Evolutionary conservation across 1,139 yeast genomes (phyloP).

Genomic region (Pichia sp.): DNA sequence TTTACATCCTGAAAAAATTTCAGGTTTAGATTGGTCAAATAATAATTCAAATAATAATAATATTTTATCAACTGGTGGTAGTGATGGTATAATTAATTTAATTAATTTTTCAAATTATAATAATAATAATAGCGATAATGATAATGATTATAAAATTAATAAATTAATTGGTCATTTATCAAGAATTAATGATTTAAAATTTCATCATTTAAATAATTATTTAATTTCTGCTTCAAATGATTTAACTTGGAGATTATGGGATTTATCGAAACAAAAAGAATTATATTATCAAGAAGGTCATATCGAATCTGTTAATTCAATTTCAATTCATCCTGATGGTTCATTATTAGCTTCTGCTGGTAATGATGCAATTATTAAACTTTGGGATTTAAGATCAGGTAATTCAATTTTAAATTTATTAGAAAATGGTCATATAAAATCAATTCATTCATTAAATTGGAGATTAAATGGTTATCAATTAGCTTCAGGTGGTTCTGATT

Average conservation of each 20-base stretch:
- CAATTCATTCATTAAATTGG: conserved; percentile 71
- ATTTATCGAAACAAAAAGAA: conserved; percentile 42
- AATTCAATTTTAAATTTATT: conserved; percentile 50
- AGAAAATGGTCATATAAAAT: conserved; percentile 56
- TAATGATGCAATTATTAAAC: conserved; percentile 61
- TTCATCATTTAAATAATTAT: conserved; percentile 58
- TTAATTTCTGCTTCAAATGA: conserved; percentile 77
- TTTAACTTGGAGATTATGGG: conserved; percentile 89
- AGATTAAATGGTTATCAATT: conserved; percentile 68
- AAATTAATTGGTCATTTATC: conserved; percentile 41
- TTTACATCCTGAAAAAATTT: conserved; percentile 55
- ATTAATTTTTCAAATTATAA: neutral
- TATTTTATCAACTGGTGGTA: conserved; percentile 51
- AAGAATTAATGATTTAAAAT: conserved; percentile 57
- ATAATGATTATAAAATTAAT: neutral
- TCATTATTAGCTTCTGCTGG: conserved; percentile 74
- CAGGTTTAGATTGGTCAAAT: conserved; percentile 61
- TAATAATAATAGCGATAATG: neutral
- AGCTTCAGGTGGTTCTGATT: conserved; percentile 84
- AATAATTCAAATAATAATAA: neutral
- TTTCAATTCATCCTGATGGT: conserved; percentile 74
- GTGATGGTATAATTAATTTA: conserved; percentile 50
- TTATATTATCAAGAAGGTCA: conserved; percentile 79
- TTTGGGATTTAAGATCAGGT: conserved; percentile 90
- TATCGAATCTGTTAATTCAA: conserved; percentile 60